Conservation (phyloP, 495 filamentous ascomycete species). For the Astrothelium subdiscretum region DNA sequence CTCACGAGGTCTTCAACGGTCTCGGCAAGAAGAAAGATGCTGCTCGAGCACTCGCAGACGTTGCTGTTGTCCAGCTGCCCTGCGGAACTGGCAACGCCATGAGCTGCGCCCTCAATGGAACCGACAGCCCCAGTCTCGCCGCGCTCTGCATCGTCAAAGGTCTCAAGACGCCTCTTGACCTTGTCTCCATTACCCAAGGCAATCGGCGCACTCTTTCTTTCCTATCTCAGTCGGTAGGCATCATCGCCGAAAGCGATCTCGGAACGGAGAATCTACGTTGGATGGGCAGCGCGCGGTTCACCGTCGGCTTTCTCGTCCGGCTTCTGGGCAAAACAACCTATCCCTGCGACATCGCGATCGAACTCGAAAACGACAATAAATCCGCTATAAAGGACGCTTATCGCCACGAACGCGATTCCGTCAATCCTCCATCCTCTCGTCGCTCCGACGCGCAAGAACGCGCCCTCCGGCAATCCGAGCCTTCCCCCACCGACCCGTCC, state of each 20-base stretch:
- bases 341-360: constrained; percentile 79
- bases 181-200: constrained; percentile 80
- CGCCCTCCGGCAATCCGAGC: constrained; percentile 51
- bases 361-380: constrained; percentile 70
- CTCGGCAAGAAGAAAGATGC: constrained; percentile 66
- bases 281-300: constrained; percentile 81
- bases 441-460: neutral
- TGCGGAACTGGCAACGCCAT: constrained; percentile 92
- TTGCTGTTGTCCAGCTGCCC: constrained; percentile 84
- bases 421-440: constrained; percentile 10
- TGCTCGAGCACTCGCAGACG: constrained; percentile 54
- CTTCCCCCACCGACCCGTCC: constrained; percentile 38
- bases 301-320: constrained; percentile 64
- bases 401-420: constrained; percentile 33
- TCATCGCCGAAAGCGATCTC: constrained; percentile 81
- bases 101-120: constrained; percentile 81
- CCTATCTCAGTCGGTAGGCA: constrained; percentile 79
- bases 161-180: constrained; percentile 64
- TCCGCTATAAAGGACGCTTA: constrained; percentile 64
- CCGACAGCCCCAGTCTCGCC: constrained; percentile 60
- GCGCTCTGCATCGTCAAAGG: constrained; percentile 80
- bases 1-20: constrained; percentile 92
- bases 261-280: constrained; percentile 83
- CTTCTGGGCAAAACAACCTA: constrained; percentile 63
- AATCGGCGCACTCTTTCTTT: constrained; percentile 64